These are phyloP conservation scores for Candida succiphila DNA, from an alignment of 805 yeast genomes.

Conservation along the genomic window DNA sequence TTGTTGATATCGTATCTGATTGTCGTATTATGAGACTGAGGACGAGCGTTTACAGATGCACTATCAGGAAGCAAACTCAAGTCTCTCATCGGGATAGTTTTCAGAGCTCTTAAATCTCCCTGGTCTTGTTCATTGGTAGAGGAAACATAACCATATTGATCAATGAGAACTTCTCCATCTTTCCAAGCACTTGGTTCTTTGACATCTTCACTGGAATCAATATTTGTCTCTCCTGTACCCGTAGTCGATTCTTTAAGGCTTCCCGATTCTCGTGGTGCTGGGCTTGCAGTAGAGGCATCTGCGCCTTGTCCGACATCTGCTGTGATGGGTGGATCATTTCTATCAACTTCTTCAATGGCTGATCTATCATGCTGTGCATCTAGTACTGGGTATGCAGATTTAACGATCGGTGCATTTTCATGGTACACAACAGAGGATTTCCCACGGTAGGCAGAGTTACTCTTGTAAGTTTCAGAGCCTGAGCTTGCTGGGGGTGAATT, in stretches of 20 bases:
- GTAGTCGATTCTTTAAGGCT: neutral
- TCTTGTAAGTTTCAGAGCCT: too few relatives aligned
- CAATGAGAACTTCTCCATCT: conserved; percentile 12
- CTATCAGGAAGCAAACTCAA: neutral
- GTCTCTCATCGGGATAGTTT: conserved; percentile 4
- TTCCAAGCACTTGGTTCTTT: conserved; percentile 10
- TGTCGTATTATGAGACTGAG: neutral
- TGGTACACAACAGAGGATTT: too few relatives aligned
- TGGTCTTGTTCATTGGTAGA: conserved; percentile 2
- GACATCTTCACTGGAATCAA: neutral
- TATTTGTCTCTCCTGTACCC: neutral
- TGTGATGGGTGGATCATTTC: too few relatives aligned
- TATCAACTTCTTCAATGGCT: too few relatives aligned
- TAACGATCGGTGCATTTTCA: too few relatives aligned
- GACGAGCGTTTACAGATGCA: neutral
- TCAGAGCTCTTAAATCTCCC: conserved; percentile 1
- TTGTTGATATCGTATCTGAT: neutral
- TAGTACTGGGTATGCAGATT: too few relatives aligned
- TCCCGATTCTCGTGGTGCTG: too few relatives aligned
- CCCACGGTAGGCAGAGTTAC: too few relatives aligned
- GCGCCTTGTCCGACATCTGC: too few relatives aligned
- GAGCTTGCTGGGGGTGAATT: too few relatives aligned
- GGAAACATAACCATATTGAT: conserved; percentile 14
- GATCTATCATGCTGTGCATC: too few relatives aligned
- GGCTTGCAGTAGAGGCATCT: too few relatives aligned